Conservation (phyloP, 805 yeast species). For the Aciculoconidium aculeatum region DNA sequence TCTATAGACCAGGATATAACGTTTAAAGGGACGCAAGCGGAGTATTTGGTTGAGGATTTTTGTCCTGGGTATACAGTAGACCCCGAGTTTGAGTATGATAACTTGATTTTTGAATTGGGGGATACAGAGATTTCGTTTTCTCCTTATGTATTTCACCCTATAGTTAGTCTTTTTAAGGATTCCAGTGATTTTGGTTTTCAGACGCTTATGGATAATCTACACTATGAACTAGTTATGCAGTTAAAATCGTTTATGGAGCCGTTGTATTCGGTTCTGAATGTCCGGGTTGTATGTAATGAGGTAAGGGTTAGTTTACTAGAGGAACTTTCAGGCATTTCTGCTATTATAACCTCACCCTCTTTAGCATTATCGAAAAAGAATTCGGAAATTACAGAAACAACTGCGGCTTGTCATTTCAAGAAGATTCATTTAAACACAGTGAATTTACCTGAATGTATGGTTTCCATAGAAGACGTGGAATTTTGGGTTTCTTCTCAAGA, state of each 20-base stretch:
- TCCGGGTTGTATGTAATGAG: slow-evolving; percentile 45
- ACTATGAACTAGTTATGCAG: slow-evolving; percentile 48
- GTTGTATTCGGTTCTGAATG: slow-evolving; percentile 31
- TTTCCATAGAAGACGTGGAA: slow-evolving; percentile 27
- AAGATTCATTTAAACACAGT: slow-evolving; percentile 14
- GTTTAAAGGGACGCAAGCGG: too few species aligned
- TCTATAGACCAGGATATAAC: too few species aligned
- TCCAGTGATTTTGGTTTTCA: slow-evolving; percentile 36
- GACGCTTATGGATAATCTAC: slow-evolving; percentile 58
- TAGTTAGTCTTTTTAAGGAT: slow-evolving; percentile 31
- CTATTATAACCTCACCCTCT: too few species aligned
- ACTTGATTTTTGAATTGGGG: slow-evolving; percentile 50
- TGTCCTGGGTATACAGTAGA: slow-evolving; percentile 23
- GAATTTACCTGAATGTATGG: too few species aligned
- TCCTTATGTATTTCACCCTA: slow-evolving; percentile 36
- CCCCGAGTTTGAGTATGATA: slow-evolving; percentile 46
- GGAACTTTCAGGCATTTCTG: too few species aligned
- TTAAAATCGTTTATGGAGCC: slow-evolving; percentile 31
- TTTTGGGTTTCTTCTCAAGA: slow-evolving; percentile 24
- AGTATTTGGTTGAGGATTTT: too few species aligned
- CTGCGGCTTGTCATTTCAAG: slow-evolving; percentile 29
- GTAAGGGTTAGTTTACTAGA: slow-evolving; percentile 24
- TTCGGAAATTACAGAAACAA: too few species aligned
- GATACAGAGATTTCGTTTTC: slow-evolving; percentile 42
- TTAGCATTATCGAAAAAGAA: too few species aligned